Evolutionary conservation across 1,139 yeast genomes (phyloP), one percentile per base, ranked within the genome.

Genomic region (Candida tunisiensis): DNA sequence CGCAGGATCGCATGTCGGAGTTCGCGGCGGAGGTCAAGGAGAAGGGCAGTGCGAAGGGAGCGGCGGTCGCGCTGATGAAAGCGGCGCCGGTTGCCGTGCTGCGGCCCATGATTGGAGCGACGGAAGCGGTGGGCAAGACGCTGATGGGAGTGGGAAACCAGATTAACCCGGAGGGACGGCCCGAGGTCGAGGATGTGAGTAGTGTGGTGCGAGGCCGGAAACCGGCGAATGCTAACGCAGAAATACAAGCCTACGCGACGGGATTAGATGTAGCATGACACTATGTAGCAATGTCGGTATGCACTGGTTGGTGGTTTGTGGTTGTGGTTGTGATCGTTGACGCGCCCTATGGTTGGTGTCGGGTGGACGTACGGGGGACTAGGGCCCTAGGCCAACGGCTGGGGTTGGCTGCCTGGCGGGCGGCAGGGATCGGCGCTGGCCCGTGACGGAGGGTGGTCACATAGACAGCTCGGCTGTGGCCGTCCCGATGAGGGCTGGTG

Each of bases 31-130:
- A 73, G 24, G 63, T 77, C 8, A 62, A 68, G 20, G 72, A 65
- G 17, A 63, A 70, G 23, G 75, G 69, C 1, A 69, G 67, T 30
- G 67, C 80, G 2, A 75, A 68, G 34, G 77, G 70, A 5, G 79
- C 83, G 1, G 64, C 77, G 2, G 55, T 58, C 14, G 70, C 79
- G 1, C 60, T 82, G n/a, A 71, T 78, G 16, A 68, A 66, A 37
- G 80, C 77, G 1, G 70, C 93, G 1, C 95, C 95, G 0, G 67
- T 80, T 14, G 73, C 83, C 6, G 51, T 85, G 11, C 63, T 85
- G 3, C 53, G 95, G 26, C 95, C 96, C 2, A 64, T 82, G 42
- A 83, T 85, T 38, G 96, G 95, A 2, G 83, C 93, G 0, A 79
- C 95, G 0, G 95, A 83, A 45, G 93, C 93, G 0, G 61, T 85